Percentiles rank a stretch among this genome's conserved stretches.
phyloP scores from a whole-genome alignment of 371 early-diverging fungal genomes.

The Haplosporangium sp. region DNA sequence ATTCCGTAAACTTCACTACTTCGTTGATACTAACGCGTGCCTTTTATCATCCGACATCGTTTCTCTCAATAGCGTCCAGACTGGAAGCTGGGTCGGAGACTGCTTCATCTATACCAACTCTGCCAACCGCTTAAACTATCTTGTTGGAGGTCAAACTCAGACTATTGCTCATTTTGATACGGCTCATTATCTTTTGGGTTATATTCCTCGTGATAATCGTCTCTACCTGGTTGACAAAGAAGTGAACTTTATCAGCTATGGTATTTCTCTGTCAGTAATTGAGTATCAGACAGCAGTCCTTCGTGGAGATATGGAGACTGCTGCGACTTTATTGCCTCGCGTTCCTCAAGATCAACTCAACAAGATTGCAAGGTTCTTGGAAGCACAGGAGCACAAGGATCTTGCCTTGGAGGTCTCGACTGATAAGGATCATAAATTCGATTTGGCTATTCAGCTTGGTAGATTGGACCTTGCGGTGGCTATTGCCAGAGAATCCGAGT shows the following conservation, averaged over 20 bases:
- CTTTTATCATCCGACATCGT: too few relatives aligned
- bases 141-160: constrained; percentile 92
- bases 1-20: too few relatives aligned
- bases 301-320: constrained; percentile 89
- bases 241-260: constrained; percentile 87
- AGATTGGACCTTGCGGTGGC: constrained; percentile 87
- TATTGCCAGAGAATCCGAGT: constrained; percentile 84
- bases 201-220: constrained; percentile 93
- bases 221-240: constrained; percentile 96
- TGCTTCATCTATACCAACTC: constrained; percentile 96
- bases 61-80: constrained; percentile 65
- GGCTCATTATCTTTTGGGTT: constrained; percentile 93
- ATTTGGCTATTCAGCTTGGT: constrained; percentile 89
- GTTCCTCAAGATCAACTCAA: constrained; percentile 89
- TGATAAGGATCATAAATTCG: constrained; percentile 95
- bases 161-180: constrained; percentile 95
- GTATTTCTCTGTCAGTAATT: constrained; percentile 90
- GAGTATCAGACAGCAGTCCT: constrained; percentile 97
- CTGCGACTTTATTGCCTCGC: constrained; percentile 81
- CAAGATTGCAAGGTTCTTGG: constrained; percentile 94
- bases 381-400: constrained; percentile 91
- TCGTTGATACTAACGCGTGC: too few relatives aligned
- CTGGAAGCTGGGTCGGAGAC: constrained; percentile 97
- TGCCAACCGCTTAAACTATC: constrained; percentile 92
- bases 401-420: constrained; percentile 93